Evolutionary conservation across 495 filamentous ascomycete genomes (phyloP).

Genomic region (Penicillium lividum): DNA sequence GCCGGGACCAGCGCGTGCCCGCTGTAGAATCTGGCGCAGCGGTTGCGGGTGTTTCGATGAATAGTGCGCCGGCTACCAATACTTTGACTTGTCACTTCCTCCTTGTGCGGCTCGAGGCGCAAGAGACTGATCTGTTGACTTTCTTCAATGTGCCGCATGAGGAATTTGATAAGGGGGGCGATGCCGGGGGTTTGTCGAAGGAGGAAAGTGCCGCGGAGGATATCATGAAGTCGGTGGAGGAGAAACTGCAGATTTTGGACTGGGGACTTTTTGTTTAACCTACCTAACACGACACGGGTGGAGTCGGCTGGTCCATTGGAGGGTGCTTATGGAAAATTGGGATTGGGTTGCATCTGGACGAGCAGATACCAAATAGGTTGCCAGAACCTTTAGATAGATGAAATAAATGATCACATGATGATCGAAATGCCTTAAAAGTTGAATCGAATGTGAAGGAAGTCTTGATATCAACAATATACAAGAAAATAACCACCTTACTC

Average conservation of each 20-base stretch:
- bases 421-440: no score
- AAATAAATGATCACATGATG: neutral
- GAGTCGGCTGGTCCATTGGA: neutral
- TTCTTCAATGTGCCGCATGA: slow-evolving; percentile 88
- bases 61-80: slow-evolving; percentile 24
- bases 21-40: slow-evolving; percentile 14
- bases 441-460: neutral
- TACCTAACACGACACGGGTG: neutral
- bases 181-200: slow-evolving; percentile 42
- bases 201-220: slow-evolving; percentile 65
- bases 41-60: slow-evolving; percentile 18
- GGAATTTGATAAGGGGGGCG: slow-evolving; percentile 55
- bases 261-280: slow-evolving; percentile 74
- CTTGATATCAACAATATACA: neutral
- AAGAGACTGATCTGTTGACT: slow-evolving; percentile 83
- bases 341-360: neutral
- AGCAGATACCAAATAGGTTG: neutral
- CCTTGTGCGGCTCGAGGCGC: slow-evolving; percentile 69
- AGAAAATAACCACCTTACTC: neutral
- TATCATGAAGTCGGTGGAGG: slow-evolving; percentile 63
- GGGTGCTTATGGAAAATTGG: neutral
- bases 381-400: slow-evolving; percentile 1
- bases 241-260: slow-evolving; percentile 73
- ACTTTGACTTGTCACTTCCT: slow-evolving; percentile 37
- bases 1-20: slow-evolving; percentile 15